Conservation (phyloP, 2,329 filamentous ascomycete genomes). For the Harringtonia lauricola region DNA sequence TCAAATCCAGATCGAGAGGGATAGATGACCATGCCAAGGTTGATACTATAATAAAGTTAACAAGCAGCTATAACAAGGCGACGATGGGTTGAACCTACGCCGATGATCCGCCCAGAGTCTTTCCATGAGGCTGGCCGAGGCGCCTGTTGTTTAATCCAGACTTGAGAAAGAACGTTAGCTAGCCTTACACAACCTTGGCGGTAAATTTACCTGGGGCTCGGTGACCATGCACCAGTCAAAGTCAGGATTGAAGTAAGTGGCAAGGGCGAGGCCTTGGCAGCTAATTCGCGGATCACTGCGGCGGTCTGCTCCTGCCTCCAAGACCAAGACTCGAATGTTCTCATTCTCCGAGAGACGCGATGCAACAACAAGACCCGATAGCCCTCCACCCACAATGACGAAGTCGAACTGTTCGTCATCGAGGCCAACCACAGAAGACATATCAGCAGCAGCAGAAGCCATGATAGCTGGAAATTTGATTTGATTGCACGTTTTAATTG, state of each 20-base stretch:
- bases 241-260: slow-evolving; percentile 2
- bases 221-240: slow-evolving; percentile 4
- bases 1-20: slow-evolving; percentile 30
- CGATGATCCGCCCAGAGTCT: slow-evolving; percentile 1
- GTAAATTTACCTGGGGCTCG: not conserved
- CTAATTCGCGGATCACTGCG: not conserved
- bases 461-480: too few relatives aligned
- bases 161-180: too few relatives aligned
- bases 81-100: not conserved
- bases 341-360: slow-evolving; percentile 1
- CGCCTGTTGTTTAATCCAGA: not conserved
- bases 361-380: slow-evolving; percentile 1
- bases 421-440: not conserved
- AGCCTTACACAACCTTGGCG: too few relatives aligned
- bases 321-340: not conserved
- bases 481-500: too few relatives aligned
- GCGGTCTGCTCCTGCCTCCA: not conserved
- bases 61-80: not conserved
- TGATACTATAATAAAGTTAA: not conserved
- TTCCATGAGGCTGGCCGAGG: slow-evolving; percentile 1
- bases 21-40: slow-evolving; percentile 2
- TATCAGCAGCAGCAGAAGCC: not conserved
- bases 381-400: slow-evolving; percentile 1
- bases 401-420: not conserved
- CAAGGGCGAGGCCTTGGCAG: slow-evolving; percentile 1